Evolutionary conservation across 2,329 filamentous ascomycete genomes (phyloP).

Genomic region (Elsinoe arachidis): DNA sequence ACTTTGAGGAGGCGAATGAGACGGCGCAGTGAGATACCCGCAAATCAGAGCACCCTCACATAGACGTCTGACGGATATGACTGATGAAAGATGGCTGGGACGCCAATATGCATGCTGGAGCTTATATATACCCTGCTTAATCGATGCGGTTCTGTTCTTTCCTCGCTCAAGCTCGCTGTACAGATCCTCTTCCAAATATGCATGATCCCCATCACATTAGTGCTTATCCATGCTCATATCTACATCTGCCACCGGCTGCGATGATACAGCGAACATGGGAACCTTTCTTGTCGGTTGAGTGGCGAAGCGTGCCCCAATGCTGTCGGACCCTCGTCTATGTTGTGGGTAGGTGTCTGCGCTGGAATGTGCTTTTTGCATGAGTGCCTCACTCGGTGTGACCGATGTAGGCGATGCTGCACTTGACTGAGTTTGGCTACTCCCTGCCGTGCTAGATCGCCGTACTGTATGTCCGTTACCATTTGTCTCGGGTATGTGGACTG

Average conservation of each 20-base stretch:
- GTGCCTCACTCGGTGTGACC: neutral
- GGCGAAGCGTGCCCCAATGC: constrained; percentile 19
- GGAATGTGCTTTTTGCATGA: neutral
- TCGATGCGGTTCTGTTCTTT: neutral
- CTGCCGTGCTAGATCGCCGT: neutral
- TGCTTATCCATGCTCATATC: constrained; percentile 18
- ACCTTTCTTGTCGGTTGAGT: constrained; percentile 26
- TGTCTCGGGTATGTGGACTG: neutral
- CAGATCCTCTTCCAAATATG: too few relatives aligned
- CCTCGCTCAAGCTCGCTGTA: too few relatives aligned
- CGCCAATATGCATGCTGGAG: neutral
- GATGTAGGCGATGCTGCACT: neutral
- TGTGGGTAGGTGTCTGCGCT: neutral
- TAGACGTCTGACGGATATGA: neutral
- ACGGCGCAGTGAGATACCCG: neutral
- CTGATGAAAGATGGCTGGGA: neutral
- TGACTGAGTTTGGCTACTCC: neutral
- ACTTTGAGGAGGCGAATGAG: constrained; percentile 12
- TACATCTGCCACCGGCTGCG: constrained; percentile 34
- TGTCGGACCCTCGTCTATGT: constrained; percentile 15
- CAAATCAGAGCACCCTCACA: neutral
- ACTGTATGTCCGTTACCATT: constrained; percentile 14
- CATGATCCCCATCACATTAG: neutral
- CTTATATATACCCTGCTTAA: neutral
- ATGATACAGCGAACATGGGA: constrained; percentile 37